Conservation (phyloP, 2,329 filamentous ascomycete species). For the Trichoderma sp. region DNA sequence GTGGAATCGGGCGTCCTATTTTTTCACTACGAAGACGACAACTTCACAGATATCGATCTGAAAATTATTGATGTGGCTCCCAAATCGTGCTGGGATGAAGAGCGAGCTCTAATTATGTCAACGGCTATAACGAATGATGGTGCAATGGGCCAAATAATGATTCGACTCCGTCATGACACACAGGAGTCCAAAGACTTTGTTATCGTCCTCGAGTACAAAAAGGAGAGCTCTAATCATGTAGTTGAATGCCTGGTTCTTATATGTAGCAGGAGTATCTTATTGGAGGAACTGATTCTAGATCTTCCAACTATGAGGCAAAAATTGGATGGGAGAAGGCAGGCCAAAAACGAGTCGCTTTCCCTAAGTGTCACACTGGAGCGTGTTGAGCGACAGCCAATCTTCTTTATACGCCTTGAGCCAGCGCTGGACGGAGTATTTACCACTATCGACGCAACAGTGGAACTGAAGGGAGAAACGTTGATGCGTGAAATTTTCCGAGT, state of each 20-base stretch:
- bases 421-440: not conserved
- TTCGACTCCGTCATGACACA: slow-evolving; percentile 4
- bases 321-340: not conserved
- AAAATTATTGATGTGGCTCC: slow-evolving; percentile 12
- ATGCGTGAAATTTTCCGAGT: not conserved
- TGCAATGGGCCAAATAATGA: not conserved
- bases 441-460: slow-evolving; percentile 12
- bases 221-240: not conserved
- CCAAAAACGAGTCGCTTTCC: slow-evolving; percentile 8
- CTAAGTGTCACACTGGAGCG: not conserved
- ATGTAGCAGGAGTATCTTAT: not conserved
- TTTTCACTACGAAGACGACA: slow-evolving; percentile 8
- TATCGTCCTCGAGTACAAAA: not conserved
- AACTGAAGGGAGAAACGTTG: too few relatives aligned
- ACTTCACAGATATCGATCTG: not conserved
- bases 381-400: not conserved
- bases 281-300: not conserved
- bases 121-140: not conserved
- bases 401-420: not conserved
- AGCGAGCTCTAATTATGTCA: not conserved
- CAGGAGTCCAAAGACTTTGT: slow-evolving; percentile 7
- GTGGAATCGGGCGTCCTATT: not conserved
- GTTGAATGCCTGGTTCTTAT: not conserved
- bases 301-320: not conserved
- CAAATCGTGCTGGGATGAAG: slow-evolving; percentile 9